Conservation (phyloP, 306 rosid species). For the Cicer bijugum region DNA sequence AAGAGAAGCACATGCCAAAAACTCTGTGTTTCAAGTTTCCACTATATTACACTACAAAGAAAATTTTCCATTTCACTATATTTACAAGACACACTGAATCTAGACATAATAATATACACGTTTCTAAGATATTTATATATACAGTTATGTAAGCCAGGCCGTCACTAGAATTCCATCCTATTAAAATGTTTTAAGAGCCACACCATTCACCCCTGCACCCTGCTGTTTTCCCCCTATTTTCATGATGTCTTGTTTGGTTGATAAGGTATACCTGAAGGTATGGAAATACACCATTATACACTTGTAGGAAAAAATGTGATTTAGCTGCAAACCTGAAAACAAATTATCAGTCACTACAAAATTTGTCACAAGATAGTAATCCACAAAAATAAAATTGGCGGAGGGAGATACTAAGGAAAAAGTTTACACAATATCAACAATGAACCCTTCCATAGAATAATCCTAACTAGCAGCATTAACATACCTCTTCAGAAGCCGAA, state of each 20-base stretch:
- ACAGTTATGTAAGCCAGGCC: background rate
- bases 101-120: constrained; percentile 17
- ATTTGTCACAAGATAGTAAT: constrained; percentile 19
- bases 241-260: constrained; percentile 12
- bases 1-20: constrained; percentile 30
- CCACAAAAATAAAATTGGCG: background rate
- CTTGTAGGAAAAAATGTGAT: constrained; percentile 65
- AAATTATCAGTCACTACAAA: constrained; percentile 36
- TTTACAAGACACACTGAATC: constrained; percentile 8
- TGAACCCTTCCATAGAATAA: constrained; percentile 35
- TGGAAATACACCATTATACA: constrained; percentile 62
- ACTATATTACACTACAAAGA: background rate
- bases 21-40: constrained; percentile 28
- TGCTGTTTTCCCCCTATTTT: constrained; percentile 1
- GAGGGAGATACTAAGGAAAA: constrained; percentile 21
- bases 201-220: constrained; percentile 1
- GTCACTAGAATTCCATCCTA: constrained; percentile 11
- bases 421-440: constrained; percentile 23
- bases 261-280: constrained; percentile 72
- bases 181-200: constrained; percentile 8
- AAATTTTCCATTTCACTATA: constrained; percentile 1
- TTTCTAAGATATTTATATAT: constrained; percentile 2
- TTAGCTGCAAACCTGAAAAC: constrained; percentile 71
- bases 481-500: constrained; percentile 83
- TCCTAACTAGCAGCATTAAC: constrained; percentile 34